Conservation (phyloP, 2,329 filamentous ascomycete genomes). For the Claviceps sp. region DNA sequence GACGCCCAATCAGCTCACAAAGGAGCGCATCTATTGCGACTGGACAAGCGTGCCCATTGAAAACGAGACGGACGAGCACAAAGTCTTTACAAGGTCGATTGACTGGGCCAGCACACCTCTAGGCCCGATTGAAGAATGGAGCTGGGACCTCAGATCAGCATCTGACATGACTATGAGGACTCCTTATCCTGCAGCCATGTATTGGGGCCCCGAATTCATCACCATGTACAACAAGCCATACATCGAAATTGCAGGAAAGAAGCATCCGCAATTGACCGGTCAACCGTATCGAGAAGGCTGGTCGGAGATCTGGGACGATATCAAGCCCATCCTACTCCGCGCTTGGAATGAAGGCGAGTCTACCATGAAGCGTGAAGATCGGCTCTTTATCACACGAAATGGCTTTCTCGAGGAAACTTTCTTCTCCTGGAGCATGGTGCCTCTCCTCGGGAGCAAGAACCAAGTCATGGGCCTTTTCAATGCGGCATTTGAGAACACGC, state of each 20-base stretch:
- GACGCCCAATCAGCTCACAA: constrained; percentile 16
- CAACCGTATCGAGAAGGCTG: constrained; percentile 45
- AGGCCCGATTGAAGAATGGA: constrained; percentile 33
- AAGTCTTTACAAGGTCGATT: constrained; percentile 23
- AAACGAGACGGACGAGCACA: constrained; percentile 14
- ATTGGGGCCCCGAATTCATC: constrained; percentile 49
- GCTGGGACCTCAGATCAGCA: constrained; percentile 30
- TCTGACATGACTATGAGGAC: constrained; percentile 42
- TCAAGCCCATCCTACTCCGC: constrained; percentile 52
- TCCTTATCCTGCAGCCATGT: constrained; percentile 39
- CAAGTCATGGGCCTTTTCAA: constrained; percentile 65
- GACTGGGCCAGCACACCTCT: constrained; percentile 35
- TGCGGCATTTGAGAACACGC: constrained; percentile 66
- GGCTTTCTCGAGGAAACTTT: constrained; percentile 64
- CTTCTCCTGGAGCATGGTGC: constrained; percentile 71
- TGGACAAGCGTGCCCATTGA: constrained; percentile 4
- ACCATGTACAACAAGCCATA: constrained; percentile 59
- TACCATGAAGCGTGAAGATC: constrained; percentile 72
- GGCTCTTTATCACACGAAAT: constrained; percentile 54
- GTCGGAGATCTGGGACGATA: constrained; percentile 60
- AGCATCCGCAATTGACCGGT: constrained; percentile 51
- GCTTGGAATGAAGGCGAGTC: constrained; percentile 59
- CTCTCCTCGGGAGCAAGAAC: constrained; percentile 59
- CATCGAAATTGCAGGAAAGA: constrained; percentile 46
- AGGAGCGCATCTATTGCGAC: constrained; percentile 2